Percentiles rank a stretch among this genome's conserved stretches.
These are phyloP conservation scores for Colletotrichum sp. DNA, from an alignment of 2,329 filamentous ascomycete species.

Conservation along the genomic window DNA sequence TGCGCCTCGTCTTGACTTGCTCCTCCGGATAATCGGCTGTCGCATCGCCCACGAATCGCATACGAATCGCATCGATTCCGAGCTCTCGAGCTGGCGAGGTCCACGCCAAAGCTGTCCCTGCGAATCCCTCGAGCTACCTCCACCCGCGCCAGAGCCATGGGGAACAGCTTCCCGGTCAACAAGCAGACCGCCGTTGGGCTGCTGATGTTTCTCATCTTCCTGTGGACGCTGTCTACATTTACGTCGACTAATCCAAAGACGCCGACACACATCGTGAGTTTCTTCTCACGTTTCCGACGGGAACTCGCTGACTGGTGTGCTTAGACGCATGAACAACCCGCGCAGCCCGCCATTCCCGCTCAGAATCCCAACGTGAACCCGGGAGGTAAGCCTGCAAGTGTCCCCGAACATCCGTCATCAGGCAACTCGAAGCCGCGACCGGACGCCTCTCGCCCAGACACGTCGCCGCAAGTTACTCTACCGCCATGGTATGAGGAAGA, in stretches of 20 bases:
- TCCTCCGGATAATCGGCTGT: background rate
- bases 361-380: background rate
- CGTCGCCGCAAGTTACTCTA: background rate
- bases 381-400: background rate
- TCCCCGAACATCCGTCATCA: background rate
- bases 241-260: background rate
- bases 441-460: background rate
- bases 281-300: background rate
- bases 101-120: background rate
- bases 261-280: background rate
- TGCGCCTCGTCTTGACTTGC: background rate
- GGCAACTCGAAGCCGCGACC: background rate
- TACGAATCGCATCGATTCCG: background rate
- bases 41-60: background rate
- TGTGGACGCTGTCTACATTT: slow-evolving; percentile 16
- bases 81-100: background rate
- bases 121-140: background rate
- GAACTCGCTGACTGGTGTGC: background rate
- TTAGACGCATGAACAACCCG: background rate
- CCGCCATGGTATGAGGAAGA: slow-evolving; percentile 4
- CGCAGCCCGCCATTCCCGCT: background rate
- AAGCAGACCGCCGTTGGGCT: slow-evolving; percentile 4
- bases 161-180: background rate
- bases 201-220: slow-evolving; percentile 1
- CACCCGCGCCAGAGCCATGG: background rate